Evolutionary conservation across 2,329 filamentous ascomycete genomes (phyloP), one percentile per base, ranked within the genome.

Genomic region (Thyridium curvatum): DNA sequence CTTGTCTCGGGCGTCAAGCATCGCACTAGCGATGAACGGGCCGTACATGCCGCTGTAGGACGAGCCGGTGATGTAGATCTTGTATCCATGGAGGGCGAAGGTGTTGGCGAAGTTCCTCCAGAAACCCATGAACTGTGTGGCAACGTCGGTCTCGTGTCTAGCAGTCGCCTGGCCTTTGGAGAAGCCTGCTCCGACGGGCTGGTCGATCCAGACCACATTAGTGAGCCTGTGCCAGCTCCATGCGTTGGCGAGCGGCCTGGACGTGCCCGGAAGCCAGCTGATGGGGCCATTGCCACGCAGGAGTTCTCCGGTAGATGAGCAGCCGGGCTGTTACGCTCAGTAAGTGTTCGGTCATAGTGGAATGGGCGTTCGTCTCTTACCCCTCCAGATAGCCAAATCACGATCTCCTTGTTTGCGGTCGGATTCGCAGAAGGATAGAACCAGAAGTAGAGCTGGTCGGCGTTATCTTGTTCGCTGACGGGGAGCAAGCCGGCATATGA

Each of bases 201-300:
- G 82, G 50, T 86, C 84, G 8, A 85, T 71, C 76, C 80, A 93
- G 34, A 93, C 65, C 51, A 90, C 75, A 57, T 90, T 88, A 38
- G 84, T 85, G 29, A 91, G 60, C 37, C 83, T 83, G 43, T 77
- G 76, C 84, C 84, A 90, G n/a, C 74, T 74, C 64, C 82, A 89
- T 0, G 74, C 70, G 53, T 89, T 89, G 33, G 66, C 62, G 0
- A 79, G 68, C 0, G 84, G 84, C 14, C 69, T 68, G 40, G 69
- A 74, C 1, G 83, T 90, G 28, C 86, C 86, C 12, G 77, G 69
- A 53, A 83, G 75, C 82, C 82, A 86, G 5, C 73, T 41, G 51
- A 87, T 83, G 0, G 85, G 82, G 0, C 86, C 85, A 49, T 88
- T 90, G 50, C 91, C 86, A 37, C 86, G 83, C 9, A 91, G 56